Percentiles rank a stretch among this genome's conserved stretches.
These are phyloP conservation scores for Volvox carteri DNA, from an alignment of 163 green algal species.

Conservation along the genomic window DNA sequence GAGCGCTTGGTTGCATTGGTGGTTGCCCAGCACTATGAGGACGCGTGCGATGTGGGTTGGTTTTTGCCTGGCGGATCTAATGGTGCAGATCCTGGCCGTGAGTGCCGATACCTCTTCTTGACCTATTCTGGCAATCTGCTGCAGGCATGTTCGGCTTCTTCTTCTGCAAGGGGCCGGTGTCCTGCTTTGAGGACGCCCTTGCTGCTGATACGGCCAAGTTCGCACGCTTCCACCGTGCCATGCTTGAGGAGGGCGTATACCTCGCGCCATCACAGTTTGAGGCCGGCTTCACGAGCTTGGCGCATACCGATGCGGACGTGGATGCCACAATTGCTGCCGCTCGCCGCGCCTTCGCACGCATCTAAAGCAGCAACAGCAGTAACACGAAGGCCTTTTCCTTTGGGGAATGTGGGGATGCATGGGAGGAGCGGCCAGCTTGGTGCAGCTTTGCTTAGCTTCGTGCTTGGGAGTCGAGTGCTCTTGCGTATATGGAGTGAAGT, in stretches of 20 bases:
- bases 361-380: no score
- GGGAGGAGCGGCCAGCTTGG: no score
- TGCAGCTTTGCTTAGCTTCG: no score
- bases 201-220: conserved; percentile 96
- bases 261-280: conserved; percentile 94
- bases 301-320: conserved; percentile 97
- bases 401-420: no score
- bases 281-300: conserved; percentile 97
- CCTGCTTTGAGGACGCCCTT: conserved; percentile 94
- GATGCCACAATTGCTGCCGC: conserved; percentile 93
- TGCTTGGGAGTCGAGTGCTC: no score
- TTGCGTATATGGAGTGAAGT: no score
- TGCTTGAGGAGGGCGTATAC: conserved; percentile 99
- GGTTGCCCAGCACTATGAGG: no score
- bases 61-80: no score
- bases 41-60: no score
- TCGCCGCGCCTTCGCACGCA: conserved; percentile 69
- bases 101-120: no score
- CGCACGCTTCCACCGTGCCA: conserved; percentile 95
- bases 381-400: no score
- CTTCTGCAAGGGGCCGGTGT: conserved; percentile 96
- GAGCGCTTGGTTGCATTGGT: not conserved
- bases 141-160: conserved; percentile 99
- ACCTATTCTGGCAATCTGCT: no score
- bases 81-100: not conserved